A percentile compares a stretch with the other conserved stretches of the same genome.
Evolutionary conservation across 2,329 filamentous ascomycete species (phyloP).

Genomic region (Claviceps paspali): DNA sequence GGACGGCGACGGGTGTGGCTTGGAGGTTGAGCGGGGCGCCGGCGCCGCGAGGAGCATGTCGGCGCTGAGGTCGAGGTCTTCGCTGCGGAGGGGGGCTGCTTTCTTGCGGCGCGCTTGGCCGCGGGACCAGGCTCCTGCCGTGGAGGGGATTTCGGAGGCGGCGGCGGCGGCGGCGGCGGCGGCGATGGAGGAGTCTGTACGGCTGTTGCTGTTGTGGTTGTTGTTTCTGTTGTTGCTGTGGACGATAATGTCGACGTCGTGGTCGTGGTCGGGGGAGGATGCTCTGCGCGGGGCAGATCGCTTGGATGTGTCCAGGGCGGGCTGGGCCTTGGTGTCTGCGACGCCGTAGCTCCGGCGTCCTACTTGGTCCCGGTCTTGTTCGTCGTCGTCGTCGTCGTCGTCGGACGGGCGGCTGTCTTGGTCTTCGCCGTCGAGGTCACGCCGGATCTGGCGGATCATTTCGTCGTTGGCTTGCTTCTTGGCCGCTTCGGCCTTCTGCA

Average conservation of each 20-base stretch:
- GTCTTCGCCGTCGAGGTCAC: conserved; percentile 53
- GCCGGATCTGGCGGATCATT: conserved; percentile 51
- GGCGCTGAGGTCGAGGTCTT: conserved; percentile 26
- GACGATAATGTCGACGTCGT: conserved; percentile 15
- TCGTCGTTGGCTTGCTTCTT: conserved; percentile 70
- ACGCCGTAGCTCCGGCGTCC: conserved; percentile 59
- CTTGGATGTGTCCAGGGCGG: conserved; percentile 16
- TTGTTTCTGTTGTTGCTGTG: conserved; percentile 8
- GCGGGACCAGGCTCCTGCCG: conserved; percentile 27
- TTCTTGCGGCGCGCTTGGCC: conserved; percentile 23
- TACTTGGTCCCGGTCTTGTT: conserved; percentile 37
- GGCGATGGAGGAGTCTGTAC: conserved; percentile 5
- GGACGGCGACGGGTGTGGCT: no score
- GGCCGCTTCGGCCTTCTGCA: conserved; percentile 73
- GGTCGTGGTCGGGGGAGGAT: conserved; percentile 13
- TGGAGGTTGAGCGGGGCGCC: no score
- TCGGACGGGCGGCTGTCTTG: conserved; percentile 30
- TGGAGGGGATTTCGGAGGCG: conserved; percentile 12
- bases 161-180: conserved; percentile 8
- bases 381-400: neutral
- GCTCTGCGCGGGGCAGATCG: conserved; percentile 15
- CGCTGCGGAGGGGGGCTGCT: conserved; percentile 13
- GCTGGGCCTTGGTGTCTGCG: conserved; percentile 10
- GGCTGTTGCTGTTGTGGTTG: no score
- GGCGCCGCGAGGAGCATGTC: conserved; percentile 16